These are phyloP conservation scores for Psilocybe sp. DNA, from an alignment of 768 basidiomycete genomes.

Conservation along the genomic window DNA sequence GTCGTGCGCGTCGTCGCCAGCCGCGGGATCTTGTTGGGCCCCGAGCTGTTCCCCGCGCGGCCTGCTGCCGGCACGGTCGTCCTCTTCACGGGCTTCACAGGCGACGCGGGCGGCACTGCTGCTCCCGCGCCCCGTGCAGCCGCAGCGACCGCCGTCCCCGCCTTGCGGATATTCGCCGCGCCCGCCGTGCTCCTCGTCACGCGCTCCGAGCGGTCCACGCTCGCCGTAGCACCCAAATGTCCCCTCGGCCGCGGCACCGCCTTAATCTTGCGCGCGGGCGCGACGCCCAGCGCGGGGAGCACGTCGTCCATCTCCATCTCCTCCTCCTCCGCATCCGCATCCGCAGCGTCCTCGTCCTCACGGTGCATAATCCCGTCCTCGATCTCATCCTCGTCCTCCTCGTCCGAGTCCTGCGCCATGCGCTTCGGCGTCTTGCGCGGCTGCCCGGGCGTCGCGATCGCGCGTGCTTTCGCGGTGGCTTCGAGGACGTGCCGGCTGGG, in stretches of 20 bases:
- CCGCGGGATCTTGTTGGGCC: slow-evolving; percentile 68
- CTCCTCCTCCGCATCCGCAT: too few species aligned
- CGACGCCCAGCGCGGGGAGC: slow-evolving; percentile 52
- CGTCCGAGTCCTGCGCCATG: slow-evolving; percentile 62
- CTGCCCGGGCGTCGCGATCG: slow-evolving; percentile 76
- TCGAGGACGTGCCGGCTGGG: slow-evolving; percentile 74
- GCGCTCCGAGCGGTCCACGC: slow-evolving; percentile 72
- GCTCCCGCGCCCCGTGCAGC: slow-evolving; percentile 20
- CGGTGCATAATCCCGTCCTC: too few species aligned
- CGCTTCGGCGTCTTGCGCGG: slow-evolving; percentile 88
- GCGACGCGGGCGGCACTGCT: slow-evolving; percentile 39
- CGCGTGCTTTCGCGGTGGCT: slow-evolving; percentile 67
- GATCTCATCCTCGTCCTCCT: slow-evolving; percentile 55
- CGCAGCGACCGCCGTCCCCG: slow-evolving; percentile 28
- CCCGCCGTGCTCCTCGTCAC: slow-evolving; percentile 71
- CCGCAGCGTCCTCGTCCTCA: too few species aligned
- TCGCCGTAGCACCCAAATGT: slow-evolving; percentile 38
- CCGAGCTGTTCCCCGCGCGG: slow-evolving; percentile 9
- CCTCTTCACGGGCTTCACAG: slow-evolving; percentile 42
- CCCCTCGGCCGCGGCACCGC: slow-evolving; percentile 38
- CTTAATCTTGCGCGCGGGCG: slow-evolving; percentile 31
- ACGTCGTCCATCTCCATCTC: slow-evolving; percentile 60
- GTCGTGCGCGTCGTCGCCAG: slow-evolving; percentile 52
- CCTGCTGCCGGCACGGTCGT: too few species aligned
- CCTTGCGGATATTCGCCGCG: slow-evolving; percentile 51